These are phyloP conservation scores for Lumnitzera littorea DNA, from an alignment of 345 rosid species.

Conservation along the genomic window DNA sequence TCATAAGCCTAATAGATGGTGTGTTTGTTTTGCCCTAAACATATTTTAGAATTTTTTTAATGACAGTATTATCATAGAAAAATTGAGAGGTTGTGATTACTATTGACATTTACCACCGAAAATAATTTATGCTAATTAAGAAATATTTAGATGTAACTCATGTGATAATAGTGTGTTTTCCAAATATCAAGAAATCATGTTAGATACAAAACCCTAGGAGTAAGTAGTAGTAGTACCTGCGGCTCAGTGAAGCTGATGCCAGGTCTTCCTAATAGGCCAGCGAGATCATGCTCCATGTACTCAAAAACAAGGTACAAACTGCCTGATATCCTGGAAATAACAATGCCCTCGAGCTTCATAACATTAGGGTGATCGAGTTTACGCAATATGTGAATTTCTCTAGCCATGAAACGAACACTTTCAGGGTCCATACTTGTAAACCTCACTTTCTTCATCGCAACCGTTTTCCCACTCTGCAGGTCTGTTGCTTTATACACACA, in stretches of 20 bases:
- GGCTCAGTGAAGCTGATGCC: conserved; percentile 73
- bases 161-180: no score
- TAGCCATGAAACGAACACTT: conserved; percentile 91
- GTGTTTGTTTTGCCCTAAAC: no score
- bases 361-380: conserved; percentile 82
- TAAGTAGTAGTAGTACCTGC: conserved; percentile 34
- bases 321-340: conserved; percentile 68
- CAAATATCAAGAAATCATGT: no score
- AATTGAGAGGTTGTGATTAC: no score
- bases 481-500: conserved; percentile 72
- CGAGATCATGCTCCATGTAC: conserved; percentile 94
- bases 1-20: no score
- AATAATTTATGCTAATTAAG: no score
- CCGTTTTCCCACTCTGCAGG: conserved; percentile 57
- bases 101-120: no score
- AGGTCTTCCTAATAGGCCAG: conserved; percentile 72
- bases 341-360: conserved; percentile 79
- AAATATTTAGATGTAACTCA: no score
- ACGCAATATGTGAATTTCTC: conserved; percentile 74
- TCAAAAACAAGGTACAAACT: conserved; percentile 84
- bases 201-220: not conserved
- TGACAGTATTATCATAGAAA: no score
- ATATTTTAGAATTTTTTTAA: no score
- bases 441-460: conserved; percentile 94
- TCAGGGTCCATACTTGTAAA: conserved; percentile 85